Conservation (phyloP, 2,329 filamentous ascomycete species). For the Colletotrichum lupini region DNA sequence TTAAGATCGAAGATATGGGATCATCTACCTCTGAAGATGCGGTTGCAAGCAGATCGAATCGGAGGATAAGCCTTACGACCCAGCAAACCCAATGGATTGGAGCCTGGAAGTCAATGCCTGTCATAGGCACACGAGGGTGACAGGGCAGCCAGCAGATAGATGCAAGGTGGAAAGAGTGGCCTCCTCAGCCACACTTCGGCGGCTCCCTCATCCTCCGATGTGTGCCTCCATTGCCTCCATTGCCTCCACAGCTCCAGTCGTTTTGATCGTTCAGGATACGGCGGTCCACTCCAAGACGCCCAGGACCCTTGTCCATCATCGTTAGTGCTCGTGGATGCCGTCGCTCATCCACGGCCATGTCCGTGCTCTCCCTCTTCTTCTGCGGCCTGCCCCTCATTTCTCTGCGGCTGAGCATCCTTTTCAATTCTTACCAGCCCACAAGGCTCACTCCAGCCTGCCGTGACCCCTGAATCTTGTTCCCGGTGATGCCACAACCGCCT, state of each 20-base stretch:
- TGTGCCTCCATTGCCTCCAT: no score
- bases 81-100: neutral
- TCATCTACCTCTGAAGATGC: neutral
- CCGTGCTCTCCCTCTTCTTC: slow-evolving; percentile 24
- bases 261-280: slow-evolving; percentile 2
- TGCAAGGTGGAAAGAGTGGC: neutral
- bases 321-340: neutral
- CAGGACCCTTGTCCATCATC: slow-evolving; percentile 1
- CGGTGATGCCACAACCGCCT: neutral
- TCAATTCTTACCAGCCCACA: slow-evolving; percentile 29
- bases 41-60: neutral
- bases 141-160: neutral
- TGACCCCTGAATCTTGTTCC: slow-evolving; percentile 21
- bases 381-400: slow-evolving; percentile 26
- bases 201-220: neutral
- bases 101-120: neutral
- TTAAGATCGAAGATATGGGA: neutral
- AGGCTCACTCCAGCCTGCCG: slow-evolving; percentile 26
- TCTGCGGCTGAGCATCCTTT: slow-evolving; percentile 35
- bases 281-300: neutral
- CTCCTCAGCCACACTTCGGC: slow-evolving; percentile 24
- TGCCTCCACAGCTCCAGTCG: neutral
- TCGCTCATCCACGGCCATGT: slow-evolving; percentile 29
- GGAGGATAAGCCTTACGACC: slow-evolving; percentile 1
- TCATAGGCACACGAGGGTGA: neutral